Evolutionary conservation across 1,139 yeast species (phyloP).

Genomic region (Wickerhamiella infanticola): DNA sequence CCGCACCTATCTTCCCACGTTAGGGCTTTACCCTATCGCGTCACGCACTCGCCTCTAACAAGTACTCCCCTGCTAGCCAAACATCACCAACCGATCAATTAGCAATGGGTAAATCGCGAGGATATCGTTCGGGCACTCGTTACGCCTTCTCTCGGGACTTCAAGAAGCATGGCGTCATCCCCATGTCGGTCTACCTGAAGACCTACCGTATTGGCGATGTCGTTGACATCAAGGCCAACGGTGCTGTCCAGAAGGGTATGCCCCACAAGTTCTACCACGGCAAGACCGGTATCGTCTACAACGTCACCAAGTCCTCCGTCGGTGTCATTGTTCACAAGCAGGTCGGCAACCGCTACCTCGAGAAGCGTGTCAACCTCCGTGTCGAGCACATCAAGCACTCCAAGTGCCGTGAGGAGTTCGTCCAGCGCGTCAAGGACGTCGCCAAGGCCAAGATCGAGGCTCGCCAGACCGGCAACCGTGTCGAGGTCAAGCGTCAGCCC

Average conservation of each 20-base stretch:
- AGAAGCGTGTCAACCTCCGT: conserved; percentile 97
- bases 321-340: conserved; percentile 97
- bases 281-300: conserved; percentile 97
- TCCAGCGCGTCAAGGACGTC: conserved; percentile 94
- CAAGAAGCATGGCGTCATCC: conserved; percentile 93
- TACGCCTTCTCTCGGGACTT: conserved; percentile 99
- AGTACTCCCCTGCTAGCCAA: neutral
- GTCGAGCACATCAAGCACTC: conserved; percentile 99
- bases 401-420: conserved; percentile 97
- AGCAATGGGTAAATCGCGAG: conserved; percentile 38
- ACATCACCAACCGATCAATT: neutral
- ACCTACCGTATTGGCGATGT: conserved; percentile 97
- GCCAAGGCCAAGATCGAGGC: conserved; percentile 92
- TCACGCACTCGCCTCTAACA: neutral
- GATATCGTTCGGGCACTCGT: conserved; percentile 99
- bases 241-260: conserved; percentile 99
- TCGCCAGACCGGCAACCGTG: conserved; percentile 83
- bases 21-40: neutral
- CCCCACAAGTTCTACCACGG: conserved; percentile 99
- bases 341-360: conserved; percentile 97
- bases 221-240: conserved; percentile 98
- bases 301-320: conserved; percentile 95
- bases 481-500: conserved; percentile 95
- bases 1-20: no score
- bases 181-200: conserved; percentile 94